A percentile compares a stretch with the other conserved stretches of the same genome.
phyloP scores from a whole-genome alignment of 495 filamentous ascomycete genomes.

The Cercophora newfieldiana region DNA sequence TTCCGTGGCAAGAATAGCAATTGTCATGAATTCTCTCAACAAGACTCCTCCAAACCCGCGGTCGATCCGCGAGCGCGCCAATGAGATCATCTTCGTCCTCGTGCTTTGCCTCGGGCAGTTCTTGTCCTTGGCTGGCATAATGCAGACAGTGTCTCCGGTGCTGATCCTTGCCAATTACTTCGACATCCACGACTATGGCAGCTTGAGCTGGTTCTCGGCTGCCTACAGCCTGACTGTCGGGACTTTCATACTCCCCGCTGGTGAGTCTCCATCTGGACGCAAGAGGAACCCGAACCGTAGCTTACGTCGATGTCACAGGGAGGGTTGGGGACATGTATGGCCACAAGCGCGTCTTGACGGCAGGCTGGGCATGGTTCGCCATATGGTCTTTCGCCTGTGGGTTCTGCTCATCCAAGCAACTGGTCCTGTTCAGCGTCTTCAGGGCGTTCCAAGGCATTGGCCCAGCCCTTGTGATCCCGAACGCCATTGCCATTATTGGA shows the following conservation, averaged over 20 bases:
- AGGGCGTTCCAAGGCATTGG: slow-evolving; percentile 64
- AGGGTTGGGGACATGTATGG: slow-evolving; percentile 66
- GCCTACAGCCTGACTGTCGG: slow-evolving; percentile 60
- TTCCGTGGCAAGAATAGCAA: background rate
- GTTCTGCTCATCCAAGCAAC: slow-evolving; percentile 35
- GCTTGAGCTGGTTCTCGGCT: slow-evolving; percentile 50
- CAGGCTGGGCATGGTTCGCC: slow-evolving; percentile 62
- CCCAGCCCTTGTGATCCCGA: slow-evolving; percentile 61
- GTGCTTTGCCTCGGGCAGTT: slow-evolving; percentile 28
- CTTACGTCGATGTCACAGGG: slow-evolving; percentile 32
- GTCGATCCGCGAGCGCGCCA: slow-evolving; percentile 3
- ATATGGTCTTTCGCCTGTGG: slow-evolving; percentile 62
- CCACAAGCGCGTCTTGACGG: slow-evolving; percentile 59
- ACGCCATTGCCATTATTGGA: slow-evolving; percentile 63
- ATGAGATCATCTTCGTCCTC: slow-evolving; percentile 17
- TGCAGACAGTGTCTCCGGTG: slow-evolving; percentile 26
- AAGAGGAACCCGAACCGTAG: background rate
- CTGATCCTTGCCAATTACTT: slow-evolving; percentile 46
- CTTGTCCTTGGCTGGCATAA: slow-evolving; percentile 25
- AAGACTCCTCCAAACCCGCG: background rate
- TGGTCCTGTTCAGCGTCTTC: slow-evolving; percentile 56
- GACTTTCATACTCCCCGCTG: slow-evolving; percentile 61
- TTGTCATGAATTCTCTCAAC: background rate
- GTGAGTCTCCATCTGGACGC: slow-evolving; percentile 10
- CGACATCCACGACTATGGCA: slow-evolving; percentile 38